Base-by-base conservation (phyloP, 176 grass and related monocot genomes). In the Oropetium thomaeum region DNA sequence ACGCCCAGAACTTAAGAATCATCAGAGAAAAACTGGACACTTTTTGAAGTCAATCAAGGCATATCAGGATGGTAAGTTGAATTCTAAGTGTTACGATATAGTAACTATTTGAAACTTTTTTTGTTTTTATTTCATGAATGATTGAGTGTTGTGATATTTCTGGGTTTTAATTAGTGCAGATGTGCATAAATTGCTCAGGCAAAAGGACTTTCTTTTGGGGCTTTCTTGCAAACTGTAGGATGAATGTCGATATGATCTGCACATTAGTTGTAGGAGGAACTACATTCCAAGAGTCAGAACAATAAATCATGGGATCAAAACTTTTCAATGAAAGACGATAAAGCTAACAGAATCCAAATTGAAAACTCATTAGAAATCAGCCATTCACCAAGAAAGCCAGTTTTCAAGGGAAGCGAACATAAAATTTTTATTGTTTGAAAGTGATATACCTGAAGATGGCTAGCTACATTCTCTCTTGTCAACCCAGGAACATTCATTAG, bases 391-490 rank as follows among this genome's bases (percentile, higher is more conserved):
- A 37, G 35, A 20, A 0, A 75, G 70, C 16, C 17, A 11, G 32
- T 71, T 79, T 33, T 63, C n/a, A 76, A 61, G 16, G 28, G 28
- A 74, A 68, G 0, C 33, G 40, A 69, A 30, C 22, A 68, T 13
- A 42, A 59, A 77, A 47, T 5, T 13, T 13, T 63, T 38, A 48
- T 4, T 20, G 5, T 62, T 81, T 45, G 42, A 81, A 62, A 44
- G 57, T 69, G 30, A 64, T 51, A 74, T 96, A 99, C 96, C 96
- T 99, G 96, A 73, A 99, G 96, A 77, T 99, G 96, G 87, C 96
- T 99, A 37, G 96, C 96, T 52, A 99, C 96, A 78, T 99, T 99
- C 69, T 99, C 96, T 79, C 96, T 99, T 49, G 96, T 99, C 68
- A 99, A 81, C 13, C 96, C 96, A 38, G 89, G 92, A 39, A 99